phyloP scores from a whole-genome alignment of 139 green algal species.

The Coelastrella sp. region DNA sequence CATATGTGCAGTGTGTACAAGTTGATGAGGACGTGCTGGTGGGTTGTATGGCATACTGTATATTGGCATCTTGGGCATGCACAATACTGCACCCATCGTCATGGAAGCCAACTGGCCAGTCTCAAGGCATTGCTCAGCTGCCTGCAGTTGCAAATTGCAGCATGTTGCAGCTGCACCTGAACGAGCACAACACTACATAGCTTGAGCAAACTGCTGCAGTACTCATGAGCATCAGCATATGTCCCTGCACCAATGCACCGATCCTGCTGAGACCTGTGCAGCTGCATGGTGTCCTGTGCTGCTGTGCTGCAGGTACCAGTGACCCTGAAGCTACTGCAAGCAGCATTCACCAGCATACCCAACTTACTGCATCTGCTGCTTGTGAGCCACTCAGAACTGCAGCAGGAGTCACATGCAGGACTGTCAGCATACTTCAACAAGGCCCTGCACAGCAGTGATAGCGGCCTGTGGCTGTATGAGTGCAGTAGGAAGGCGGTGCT shows the following conservation, averaged over 20 bases:
- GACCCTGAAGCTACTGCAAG: conserved; percentile 45
- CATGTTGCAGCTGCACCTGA: background rate
- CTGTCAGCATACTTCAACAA: conserved; percentile 29
- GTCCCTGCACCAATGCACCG: no score
- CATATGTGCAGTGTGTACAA: conserved; percentile 12
- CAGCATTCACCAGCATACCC: conserved; percentile 40
- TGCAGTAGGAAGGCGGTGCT: conserved; percentile 40
- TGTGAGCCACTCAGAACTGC: conserved; percentile 45
- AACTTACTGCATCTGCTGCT: conserved; percentile 49
- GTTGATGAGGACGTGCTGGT: conserved; percentile 6
- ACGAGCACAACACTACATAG: no score
- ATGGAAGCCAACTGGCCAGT: no score
- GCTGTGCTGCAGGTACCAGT: conserved; percentile 12
- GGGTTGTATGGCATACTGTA: background rate
- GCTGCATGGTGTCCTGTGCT: background rate
- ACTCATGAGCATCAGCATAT: no score
- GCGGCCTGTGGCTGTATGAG: conserved; percentile 4
- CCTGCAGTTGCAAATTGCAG: no score
- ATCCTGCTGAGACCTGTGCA: background rate
- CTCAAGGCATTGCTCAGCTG: no score
- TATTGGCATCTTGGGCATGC: background rate
- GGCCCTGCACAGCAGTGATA: background rate
- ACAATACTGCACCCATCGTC: background rate
- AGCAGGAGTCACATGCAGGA: conserved; percentile 25
- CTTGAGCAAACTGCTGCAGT: no score